Conservation (phyloP, 2,329 filamentous ascomycete species). For the Paradendryphiella salina region DNA sequence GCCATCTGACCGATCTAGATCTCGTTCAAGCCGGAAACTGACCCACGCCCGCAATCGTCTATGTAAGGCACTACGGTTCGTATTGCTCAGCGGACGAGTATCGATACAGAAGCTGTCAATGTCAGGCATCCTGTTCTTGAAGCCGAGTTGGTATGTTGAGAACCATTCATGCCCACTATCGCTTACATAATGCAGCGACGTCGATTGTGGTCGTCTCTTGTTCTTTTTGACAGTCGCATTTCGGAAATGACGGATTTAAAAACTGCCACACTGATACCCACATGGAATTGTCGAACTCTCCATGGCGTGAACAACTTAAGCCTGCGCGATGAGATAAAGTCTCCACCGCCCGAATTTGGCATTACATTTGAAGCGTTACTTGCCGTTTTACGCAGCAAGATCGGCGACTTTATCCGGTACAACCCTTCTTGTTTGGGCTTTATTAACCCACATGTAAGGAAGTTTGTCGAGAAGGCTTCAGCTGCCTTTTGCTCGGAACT, state of each 20-base stretch:
- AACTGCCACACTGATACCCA: conserved; percentile 52
- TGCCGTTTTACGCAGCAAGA: conserved; percentile 54
- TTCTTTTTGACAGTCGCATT: conserved; percentile 61
- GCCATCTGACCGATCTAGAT: conserved; percentile 42
- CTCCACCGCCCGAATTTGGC: conserved; percentile 44
- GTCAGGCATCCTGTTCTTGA: conserved; percentile 60
- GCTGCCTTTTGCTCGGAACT: conserved; percentile 18
- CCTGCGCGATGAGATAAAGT: conserved; percentile 48
- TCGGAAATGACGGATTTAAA: conserved; percentile 57
- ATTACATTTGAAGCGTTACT: conserved; percentile 57
- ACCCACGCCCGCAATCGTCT: conserved; percentile 56
- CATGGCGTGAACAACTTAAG: conserved; percentile 58
- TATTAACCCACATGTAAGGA: conserved; percentile 48
- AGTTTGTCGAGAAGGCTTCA: conserved; percentile 40
- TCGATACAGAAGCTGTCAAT: conserved; percentile 60
- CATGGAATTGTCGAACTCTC: conserved; percentile 55
- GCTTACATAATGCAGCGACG: conserved; percentile 49
- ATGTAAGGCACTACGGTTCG: conserved; percentile 62
- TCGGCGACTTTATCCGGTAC: conserved; percentile 49
- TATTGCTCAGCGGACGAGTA: conserved; percentile 62
- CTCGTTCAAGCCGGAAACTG: conserved; percentile 55
- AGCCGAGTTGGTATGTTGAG: conserved; percentile 52
- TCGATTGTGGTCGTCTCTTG: conserved; percentile 64
- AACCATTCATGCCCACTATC: background rate
- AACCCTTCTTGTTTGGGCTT: conserved; percentile 54